Evolutionary conservation across 768 basidiomycete genomes (phyloP).

Genomic region (Suillus occidentalis): DNA sequence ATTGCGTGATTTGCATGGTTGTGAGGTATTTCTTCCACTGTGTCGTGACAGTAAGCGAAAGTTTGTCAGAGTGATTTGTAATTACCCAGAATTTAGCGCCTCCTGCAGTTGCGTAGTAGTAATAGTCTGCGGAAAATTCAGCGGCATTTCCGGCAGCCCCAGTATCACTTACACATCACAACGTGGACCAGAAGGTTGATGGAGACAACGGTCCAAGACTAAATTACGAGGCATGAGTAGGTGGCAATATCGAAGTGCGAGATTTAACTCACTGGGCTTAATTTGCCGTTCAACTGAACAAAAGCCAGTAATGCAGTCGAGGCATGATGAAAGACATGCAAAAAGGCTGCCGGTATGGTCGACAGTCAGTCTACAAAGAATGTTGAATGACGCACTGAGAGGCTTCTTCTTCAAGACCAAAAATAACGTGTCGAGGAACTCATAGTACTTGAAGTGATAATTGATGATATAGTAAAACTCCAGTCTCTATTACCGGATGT

Average conservation of each 20-base stretch:
- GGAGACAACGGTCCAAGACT: conserved; percentile 92
- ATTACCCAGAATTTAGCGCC: conserved; percentile 26
- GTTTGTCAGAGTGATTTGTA: background rate
- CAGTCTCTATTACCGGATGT: conserved; percentile 53
- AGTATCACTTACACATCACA: conserved; percentile 80
- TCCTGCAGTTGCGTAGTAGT: conserved; percentile 95
- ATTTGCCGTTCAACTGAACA: conserved; percentile 87
- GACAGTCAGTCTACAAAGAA: conserved; percentile 5
- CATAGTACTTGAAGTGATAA: conserved; percentile 96
- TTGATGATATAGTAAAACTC: conserved; percentile 97
- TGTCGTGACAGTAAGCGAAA: background rate
- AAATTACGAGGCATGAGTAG: conserved; percentile 5
- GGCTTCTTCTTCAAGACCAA: conserved; percentile 97
- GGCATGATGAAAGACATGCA: conserved; percentile 98
- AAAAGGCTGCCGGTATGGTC: conserved; percentile 61
- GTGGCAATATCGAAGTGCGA: background rate
- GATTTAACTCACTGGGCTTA: conserved; percentile 71
- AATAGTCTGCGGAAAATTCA: conserved; percentile 68
- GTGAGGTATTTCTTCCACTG: conserved; percentile 31
- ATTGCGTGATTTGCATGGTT: conserved; percentile 28
- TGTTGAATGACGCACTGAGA: conserved; percentile 55
- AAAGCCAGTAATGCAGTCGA: conserved; percentile 92
- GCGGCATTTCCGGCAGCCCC: conserved; percentile 1
- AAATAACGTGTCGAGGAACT: conserved; percentile 93
- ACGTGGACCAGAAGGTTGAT: conserved; percentile 92